Conservation (phyloP, 495 filamentous ascomycete species). For the Podospora appendiculata region DNA sequence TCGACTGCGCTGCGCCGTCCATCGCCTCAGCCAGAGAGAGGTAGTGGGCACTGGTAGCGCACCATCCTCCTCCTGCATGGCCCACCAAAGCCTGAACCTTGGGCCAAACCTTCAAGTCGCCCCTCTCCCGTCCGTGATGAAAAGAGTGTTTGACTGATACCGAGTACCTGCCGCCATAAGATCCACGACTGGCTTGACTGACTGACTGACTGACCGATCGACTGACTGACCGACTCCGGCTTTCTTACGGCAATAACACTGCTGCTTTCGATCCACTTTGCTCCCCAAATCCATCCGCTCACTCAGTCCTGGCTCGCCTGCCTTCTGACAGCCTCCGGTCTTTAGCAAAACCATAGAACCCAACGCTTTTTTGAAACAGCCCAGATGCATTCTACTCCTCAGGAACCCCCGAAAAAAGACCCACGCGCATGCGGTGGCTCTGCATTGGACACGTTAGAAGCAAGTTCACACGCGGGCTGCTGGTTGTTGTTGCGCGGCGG, state of each 20-base stretch:
- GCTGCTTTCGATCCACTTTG: not conserved
- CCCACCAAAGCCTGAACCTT: not conserved
- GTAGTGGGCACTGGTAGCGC: no score
- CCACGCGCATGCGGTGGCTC: conserved; percentile 66
- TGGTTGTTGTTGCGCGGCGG: not conserved
- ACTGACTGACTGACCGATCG: no score
- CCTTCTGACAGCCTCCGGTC: conserved; percentile 10
- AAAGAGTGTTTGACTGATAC: not conserved
- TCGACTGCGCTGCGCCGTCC: not conserved
- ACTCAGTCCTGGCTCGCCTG: conserved; percentile 7
- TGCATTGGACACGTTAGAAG: conserved; percentile 14
- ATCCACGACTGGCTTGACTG: not conserved
- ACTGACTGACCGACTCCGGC: no score
- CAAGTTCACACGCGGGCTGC: no score
- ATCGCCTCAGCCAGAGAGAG: not conserved
- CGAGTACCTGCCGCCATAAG: not conserved
- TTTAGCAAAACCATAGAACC: conserved; percentile 11
- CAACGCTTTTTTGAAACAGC: conserved; percentile 13
- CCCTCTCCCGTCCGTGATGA: not conserved
- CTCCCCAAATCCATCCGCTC: not conserved
- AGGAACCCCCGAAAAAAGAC: conserved; percentile 53
- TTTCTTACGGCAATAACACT: not conserved
- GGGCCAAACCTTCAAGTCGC: not conserved
- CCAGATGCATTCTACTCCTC: conserved; percentile 37
- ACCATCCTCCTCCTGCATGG: not conserved